phyloP scores from a whole-genome alignment of 352 stramenopile species.

The Globisporangium spiculum region DNA sequence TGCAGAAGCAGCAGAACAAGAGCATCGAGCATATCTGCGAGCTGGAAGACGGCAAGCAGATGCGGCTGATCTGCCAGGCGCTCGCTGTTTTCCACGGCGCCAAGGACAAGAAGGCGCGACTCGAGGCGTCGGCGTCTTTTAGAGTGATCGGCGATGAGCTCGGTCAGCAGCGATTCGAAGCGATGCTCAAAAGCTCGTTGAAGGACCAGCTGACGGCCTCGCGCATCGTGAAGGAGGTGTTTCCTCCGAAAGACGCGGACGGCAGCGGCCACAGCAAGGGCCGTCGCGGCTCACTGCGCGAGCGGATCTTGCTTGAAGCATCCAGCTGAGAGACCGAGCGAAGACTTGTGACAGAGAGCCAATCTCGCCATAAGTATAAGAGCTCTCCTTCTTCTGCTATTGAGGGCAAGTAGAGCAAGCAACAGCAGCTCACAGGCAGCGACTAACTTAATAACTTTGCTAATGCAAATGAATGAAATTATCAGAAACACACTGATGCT shows the following conservation, averaged over 20 bases:
- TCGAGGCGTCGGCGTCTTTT: constrained; percentile 40
- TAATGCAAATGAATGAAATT: neutral
- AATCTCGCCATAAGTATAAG: neutral
- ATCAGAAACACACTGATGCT: neutral
- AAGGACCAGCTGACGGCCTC: constrained; percentile 22
- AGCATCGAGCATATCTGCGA: constrained; percentile 7
- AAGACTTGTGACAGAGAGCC: neutral
- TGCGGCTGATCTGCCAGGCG: constrained; percentile 27
- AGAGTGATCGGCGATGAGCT: constrained; percentile 38
- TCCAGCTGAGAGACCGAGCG: constrained; percentile 1
- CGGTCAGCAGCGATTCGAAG: constrained; percentile 28
- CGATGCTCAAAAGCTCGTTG: constrained; percentile 31
- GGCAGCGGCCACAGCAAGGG: constrained; percentile 6
- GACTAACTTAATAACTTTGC: neutral
- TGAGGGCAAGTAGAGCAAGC: neutral
- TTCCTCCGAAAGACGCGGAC: constrained; percentile 3
- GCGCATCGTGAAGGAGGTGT: constrained; percentile 47
- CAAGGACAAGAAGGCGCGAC: constrained; percentile 45
- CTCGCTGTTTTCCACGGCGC: constrained; percentile 42
- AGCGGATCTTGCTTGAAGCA: constrained; percentile 25
- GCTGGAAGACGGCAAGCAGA: constrained; percentile 7
- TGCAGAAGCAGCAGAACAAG: constrained; percentile 16
- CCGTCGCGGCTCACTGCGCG: constrained; percentile 32
- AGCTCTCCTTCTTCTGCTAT: neutral
- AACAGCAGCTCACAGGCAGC: neutral